Evolutionary conservation across 768 basidiomycete species (phyloP).

Genomic region (Pleurotus platypus): DNA sequence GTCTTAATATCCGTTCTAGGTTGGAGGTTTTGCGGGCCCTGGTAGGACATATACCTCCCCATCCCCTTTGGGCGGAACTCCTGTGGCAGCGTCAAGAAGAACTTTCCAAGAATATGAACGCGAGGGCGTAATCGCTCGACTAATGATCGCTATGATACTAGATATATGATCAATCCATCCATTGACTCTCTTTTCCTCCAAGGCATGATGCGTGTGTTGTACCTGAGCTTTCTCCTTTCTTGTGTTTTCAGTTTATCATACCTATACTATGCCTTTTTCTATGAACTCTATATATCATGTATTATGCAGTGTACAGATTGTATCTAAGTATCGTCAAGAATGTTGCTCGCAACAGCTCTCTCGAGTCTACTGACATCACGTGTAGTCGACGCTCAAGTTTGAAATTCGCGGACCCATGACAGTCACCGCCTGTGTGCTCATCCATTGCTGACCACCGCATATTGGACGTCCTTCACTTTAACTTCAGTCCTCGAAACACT

Average conservation of each 20-base stretch:
- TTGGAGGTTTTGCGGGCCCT: constrained; percentile 80
- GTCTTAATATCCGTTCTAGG: constrained; percentile 42
- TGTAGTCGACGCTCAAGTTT: no score
- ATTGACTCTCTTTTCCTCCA: no score
- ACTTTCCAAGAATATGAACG: constrained; percentile 28
- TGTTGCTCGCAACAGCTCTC: no score
- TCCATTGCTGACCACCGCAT: no score
- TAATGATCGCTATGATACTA: not conserved
- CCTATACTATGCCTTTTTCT: not conserved
- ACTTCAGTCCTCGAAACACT: no score
- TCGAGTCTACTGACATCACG: no score
- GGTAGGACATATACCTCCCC: constrained; percentile 86
- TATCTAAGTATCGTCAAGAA: not conserved
- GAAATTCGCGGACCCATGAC: no score
- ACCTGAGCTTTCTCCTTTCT: not conserved
- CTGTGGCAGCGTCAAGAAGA: constrained; percentile 80
- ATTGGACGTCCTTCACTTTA: no score
- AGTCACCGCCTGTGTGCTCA: no score
- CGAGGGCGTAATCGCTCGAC: constrained; percentile 13
- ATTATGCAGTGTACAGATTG: constrained; percentile 8
- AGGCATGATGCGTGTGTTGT: not conserved
- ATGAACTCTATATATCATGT: constrained; percentile 8
- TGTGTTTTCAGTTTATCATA: not conserved
- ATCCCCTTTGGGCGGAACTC: constrained; percentile 91
- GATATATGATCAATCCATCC: not conserved